Evolutionary conservation across 1,139 yeast genomes (phyloP).

Genomic region (Suhomyces atakaporum): DNA sequence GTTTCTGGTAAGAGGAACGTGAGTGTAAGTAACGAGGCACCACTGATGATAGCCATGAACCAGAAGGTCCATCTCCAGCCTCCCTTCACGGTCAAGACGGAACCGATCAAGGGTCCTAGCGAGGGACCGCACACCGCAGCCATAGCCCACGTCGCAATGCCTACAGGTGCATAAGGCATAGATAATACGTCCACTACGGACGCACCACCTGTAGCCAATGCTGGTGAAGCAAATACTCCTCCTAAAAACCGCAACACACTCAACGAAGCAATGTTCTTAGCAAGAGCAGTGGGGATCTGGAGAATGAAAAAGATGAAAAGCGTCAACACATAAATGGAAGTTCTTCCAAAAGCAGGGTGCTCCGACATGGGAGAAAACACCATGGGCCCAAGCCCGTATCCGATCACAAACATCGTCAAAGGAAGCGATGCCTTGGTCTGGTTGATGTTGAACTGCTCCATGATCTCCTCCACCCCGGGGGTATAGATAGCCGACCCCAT

Average conservation of each 20-base stretch:
- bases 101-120: slow-evolving; percentile 40
- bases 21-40: slow-evolving; percentile 27
- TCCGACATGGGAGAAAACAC: slow-evolving; percentile 41
- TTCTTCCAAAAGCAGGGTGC: slow-evolving; percentile 54
- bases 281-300: slow-evolving; percentile 35
- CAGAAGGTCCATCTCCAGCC: slow-evolving; percentile 45
- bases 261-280: slow-evolving; percentile 32
- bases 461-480: slow-evolving; percentile 46
- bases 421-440: slow-evolving; percentile 34
- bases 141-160: slow-evolving; percentile 38
- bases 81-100: slow-evolving; percentile 29
- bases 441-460: slow-evolving; percentile 29
- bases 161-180: slow-evolving; percentile 33
- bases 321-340: slow-evolving; percentile 34
- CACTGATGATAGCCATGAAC: slow-evolving; percentile 37
- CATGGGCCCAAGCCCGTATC: slow-evolving; percentile 45
- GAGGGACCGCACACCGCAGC: slow-evolving; percentile 41
- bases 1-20: slow-evolving; percentile 38
- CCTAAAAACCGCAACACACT: slow-evolving; percentile 34
- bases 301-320: slow-evolving; percentile 33
- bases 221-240: slow-evolving; percentile 40
- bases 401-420: slow-evolving; percentile 38
- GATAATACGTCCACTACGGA: slow-evolving; percentile 32
- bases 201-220: slow-evolving; percentile 43
- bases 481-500: slow-evolving; percentile 65